Conservation (phyloP, 805 yeast genomes). For the Wickerhamomyces sydowiorum region DNA sequence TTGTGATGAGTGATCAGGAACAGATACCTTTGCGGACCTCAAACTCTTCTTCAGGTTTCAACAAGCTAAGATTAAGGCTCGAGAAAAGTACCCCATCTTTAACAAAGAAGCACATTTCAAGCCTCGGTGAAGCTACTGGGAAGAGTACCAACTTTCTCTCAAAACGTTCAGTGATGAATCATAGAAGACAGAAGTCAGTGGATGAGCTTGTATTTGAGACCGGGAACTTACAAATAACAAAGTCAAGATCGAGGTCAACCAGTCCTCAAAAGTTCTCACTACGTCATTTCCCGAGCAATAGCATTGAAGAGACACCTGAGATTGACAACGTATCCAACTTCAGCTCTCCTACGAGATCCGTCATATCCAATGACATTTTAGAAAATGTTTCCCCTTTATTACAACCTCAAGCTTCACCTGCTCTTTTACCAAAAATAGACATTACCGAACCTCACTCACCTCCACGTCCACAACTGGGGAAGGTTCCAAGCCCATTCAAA, state of each 20-base stretch:
- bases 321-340: constrained; percentile 13
- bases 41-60: not conserved
- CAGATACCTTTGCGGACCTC: not conserved
- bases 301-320: constrained; percentile 6
- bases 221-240: not conserved
- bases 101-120: constrained; percentile 2
- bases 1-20: not conserved
- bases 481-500: not conserved
- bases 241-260: not conserved
- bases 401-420: not conserved
- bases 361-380: constrained; percentile 4
- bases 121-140: constrained; percentile 6
- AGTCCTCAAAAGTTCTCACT: not conserved
- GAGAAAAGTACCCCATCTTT: constrained; percentile 4
- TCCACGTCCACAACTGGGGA: not conserved
- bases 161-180: not conserved
- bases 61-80: constrained; percentile 6
- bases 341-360: constrained; percentile 17
- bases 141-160: constrained; percentile 7
- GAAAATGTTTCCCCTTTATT: not conserved
- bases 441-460: constrained; percentile 2
- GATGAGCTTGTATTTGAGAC: constrained; percentile 3
- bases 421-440: constrained; percentile 5
- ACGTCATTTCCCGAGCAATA: not conserved
- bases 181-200: constrained; percentile 6